Conservation (phyloP, 768 basidiomycete species). For the Piloderma croceum region DNA sequence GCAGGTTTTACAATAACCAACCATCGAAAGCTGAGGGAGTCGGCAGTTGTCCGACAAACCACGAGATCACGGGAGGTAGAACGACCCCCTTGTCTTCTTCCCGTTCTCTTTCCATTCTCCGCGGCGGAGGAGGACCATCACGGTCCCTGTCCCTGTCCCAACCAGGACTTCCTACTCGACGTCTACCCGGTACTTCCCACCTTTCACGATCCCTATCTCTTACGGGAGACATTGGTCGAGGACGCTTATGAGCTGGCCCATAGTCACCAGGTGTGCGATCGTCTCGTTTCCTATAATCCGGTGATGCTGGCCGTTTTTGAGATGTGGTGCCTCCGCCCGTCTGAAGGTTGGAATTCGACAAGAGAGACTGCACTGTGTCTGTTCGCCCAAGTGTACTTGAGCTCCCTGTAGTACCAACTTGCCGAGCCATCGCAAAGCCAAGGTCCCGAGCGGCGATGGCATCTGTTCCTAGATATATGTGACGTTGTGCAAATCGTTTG, state of each 20-base stretch:
- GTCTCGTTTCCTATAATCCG: slow-evolving; percentile 36
- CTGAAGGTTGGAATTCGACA: background rate
- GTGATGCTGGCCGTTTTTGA: slow-evolving; percentile 27
- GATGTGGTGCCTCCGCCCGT: slow-evolving; percentile 5
- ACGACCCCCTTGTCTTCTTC: slow-evolving; percentile 44
- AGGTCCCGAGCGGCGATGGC: slow-evolving; percentile 87
- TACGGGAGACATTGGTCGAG: slow-evolving; percentile 37
- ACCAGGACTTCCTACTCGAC: slow-evolving; percentile 36
- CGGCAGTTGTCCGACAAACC: slow-evolving; percentile 82
- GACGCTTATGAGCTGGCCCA: slow-evolving; percentile 38
- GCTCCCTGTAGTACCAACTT: slow-evolving; percentile 22
- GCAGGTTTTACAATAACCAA: slow-evolving; percentile 33
- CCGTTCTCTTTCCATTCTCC: slow-evolving; percentile 31
- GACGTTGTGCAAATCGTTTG: slow-evolving; percentile 82
- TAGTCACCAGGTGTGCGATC: slow-evolving; percentile 34
- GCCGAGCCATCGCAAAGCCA: slow-evolving; percentile 58
- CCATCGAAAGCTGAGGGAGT: slow-evolving; percentile 75
- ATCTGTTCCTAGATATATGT: slow-evolving; percentile 74
- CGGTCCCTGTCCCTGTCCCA: slow-evolving; percentile 41
- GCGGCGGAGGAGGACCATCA: slow-evolving; percentile 30
- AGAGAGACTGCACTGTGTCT: background rate
- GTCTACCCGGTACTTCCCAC: slow-evolving; percentile 24
- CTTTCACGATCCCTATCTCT: slow-evolving; percentile 47
- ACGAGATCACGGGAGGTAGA: slow-evolving; percentile 45
- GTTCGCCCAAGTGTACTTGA: slow-evolving; percentile 7